These are phyloP conservation scores for Plenodomus lindquistii DNA, from an alignment of 2,329 filamentous ascomycete species.

Conservation along the genomic window DNA sequence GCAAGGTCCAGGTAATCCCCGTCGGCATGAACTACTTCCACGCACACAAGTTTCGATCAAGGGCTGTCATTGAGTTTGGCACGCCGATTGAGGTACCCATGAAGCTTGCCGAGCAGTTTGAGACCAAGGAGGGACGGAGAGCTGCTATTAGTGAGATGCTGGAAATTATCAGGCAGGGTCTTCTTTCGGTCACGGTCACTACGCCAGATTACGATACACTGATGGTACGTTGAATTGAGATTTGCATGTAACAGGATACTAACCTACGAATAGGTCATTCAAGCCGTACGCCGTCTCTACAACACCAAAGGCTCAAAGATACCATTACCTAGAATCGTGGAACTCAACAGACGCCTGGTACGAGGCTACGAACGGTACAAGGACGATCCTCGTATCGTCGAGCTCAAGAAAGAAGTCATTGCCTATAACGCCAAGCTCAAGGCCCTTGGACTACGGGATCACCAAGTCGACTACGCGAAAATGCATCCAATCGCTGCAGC, in stretches of 20 bases:
- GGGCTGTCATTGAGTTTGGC: constrained; percentile 94
- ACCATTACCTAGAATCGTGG: constrained; percentile 87
- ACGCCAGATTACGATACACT: constrained; percentile 94
- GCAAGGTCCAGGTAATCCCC: constrained; percentile 90
- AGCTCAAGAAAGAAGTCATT: constrained; percentile 73
- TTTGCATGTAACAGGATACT: constrained; percentile 15
- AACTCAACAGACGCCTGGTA: constrained; percentile 88
- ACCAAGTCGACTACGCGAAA: constrained; percentile 90
- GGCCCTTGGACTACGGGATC: constrained; percentile 85
- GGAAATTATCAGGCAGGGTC: constrained; percentile 81
- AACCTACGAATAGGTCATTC: constrained; percentile 66
- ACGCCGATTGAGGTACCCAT: constrained; percentile 81
- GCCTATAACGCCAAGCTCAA: constrained; percentile 86
- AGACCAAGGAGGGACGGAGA: constrained; percentile 66
- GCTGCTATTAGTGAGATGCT: constrained; percentile 85
- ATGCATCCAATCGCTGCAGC: constrained; percentile 78
- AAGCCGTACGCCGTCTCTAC: constrained; percentile 90
- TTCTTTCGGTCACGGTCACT: constrained; percentile 87
- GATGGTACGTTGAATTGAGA: constrained; percentile 62
- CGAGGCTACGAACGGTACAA: constrained; percentile 93
- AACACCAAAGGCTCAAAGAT: constrained; percentile 93
- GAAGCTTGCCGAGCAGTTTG: constrained; percentile 82
- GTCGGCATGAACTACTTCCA: constrained; percentile 99
- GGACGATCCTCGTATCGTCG: constrained; percentile 80
- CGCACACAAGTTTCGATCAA: constrained; percentile 95